Evolutionary conservation across 169 alveolate genomes (phyloP).

Genomic region (Plasmodium coatneyi): DNA sequence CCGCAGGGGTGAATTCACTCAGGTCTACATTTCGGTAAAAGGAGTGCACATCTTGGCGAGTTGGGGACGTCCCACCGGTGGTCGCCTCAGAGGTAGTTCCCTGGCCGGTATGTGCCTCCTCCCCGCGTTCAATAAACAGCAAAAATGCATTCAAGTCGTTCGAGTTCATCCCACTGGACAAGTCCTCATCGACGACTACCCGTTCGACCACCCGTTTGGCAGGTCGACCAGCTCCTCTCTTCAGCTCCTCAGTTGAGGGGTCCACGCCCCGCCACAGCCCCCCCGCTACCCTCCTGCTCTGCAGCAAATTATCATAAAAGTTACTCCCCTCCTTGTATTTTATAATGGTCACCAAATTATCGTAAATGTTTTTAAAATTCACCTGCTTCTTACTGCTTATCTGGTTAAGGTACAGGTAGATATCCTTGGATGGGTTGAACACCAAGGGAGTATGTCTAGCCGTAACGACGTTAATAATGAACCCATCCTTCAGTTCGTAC

Average conservation of each 20-base stretch:
- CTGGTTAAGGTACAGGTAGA: constrained; percentile 23
- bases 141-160: not conserved
- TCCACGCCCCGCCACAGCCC: not conserved
- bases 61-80: not conserved
- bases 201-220: not conserved
- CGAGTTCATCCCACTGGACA: not conserved
- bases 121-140: not conserved
- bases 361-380: constrained; percentile 53
- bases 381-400: constrained; percentile 30
- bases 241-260: not conserved
- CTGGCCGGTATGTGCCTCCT: not conserved
- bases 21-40: constrained; percentile 14
- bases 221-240: not conserved
- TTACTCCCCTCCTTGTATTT: constrained; percentile 17
- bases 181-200: not conserved
- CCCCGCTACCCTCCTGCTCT: constrained; percentile 4
- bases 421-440: constrained; percentile 44
- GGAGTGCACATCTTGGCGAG: not conserved
- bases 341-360: constrained; percentile 17
- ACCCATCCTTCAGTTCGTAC: constrained; percentile 56
- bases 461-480: not conserved
- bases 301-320: constrained; percentile 20
- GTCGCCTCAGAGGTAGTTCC: not conserved
- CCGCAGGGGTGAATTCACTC: constrained; percentile 43
- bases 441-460: constrained; percentile 17